A percentile compares a stretch with the other conserved stretches of the same genome.
Conservation (phyloP, 768 basidiomycete species). For the Termitomyces sp. region DNA sequence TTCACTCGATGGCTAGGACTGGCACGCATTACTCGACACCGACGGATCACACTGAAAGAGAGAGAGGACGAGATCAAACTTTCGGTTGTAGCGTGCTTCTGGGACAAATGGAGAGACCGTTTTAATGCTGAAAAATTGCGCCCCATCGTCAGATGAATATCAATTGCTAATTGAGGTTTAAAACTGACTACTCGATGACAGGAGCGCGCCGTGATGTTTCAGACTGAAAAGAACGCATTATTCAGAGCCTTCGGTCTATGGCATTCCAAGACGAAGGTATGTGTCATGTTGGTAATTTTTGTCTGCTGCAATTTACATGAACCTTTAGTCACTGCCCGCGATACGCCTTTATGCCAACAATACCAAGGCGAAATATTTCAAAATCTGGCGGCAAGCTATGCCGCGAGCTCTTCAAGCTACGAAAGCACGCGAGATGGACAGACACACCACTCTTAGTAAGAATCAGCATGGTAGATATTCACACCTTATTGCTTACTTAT, state of each 20-base stretch:
- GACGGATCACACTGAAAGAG: slow-evolving; percentile 51
- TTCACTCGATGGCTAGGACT: slow-evolving; percentile 68
- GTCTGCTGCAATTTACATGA: background rate
- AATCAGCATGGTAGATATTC: slow-evolving; percentile 9
- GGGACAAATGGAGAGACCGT: slow-evolving; percentile 79
- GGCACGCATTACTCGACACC: slow-evolving; percentile 54
- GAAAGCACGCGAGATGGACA: slow-evolving; percentile 59
- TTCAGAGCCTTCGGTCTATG: slow-evolving; percentile 69
- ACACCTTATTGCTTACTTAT: slow-evolving; percentile 5
- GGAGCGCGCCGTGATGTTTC: slow-evolving; percentile 57
- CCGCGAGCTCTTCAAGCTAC: slow-evolving; percentile 63
- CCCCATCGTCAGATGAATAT: slow-evolving; percentile 45
- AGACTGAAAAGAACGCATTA: slow-evolving; percentile 53
- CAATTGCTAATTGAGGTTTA: background rate
- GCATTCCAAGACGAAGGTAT: slow-evolving; percentile 69
- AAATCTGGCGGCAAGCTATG: slow-evolving; percentile 62
- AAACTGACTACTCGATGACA: slow-evolving; percentile 18
- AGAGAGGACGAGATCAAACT: slow-evolving; percentile 60
- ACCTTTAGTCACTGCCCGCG: slow-evolving; percentile 64
- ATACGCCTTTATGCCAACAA: slow-evolving; percentile 66
- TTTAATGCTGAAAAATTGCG: slow-evolving; percentile 61
- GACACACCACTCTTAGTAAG: slow-evolving; percentile 52
- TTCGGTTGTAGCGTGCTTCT: slow-evolving; percentile 44
- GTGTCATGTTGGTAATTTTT: slow-evolving; percentile 9
- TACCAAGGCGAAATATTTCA: slow-evolving; percentile 57